phyloP scores from a whole-genome alignment of 805 yeast species.

The Spathaspora hagerdaliae region DNA sequence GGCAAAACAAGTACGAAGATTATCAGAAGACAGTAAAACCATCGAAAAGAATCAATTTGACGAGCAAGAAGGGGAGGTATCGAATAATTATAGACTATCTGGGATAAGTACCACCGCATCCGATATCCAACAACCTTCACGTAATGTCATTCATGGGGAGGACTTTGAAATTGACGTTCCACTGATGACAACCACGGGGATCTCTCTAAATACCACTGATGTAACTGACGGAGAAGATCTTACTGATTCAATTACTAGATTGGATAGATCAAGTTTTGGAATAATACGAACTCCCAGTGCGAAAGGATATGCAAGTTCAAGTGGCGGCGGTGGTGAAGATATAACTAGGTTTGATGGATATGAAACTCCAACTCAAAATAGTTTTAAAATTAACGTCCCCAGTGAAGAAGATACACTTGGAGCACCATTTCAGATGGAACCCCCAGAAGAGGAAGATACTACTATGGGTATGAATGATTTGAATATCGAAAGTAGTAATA shows the following conservation, averaged over 20 bases:
- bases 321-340: neutral
- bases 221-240: too few species aligned
- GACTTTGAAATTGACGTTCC: too few species aligned
- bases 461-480: neutral
- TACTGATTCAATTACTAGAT: too few species aligned
- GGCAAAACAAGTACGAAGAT: slow-evolving; percentile 2
- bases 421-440: too few species aligned
- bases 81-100: too few species aligned
- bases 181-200: too few species aligned
- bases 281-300: too few species aligned
- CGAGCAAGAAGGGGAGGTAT: neutral
- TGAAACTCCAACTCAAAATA: neutral
- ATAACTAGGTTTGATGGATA: neutral
- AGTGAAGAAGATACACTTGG: neutral
- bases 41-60: neutral
- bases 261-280: too few species aligned
- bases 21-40: neutral
- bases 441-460: neutral
- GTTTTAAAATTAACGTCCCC: neutral
- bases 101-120: too few species aligned
- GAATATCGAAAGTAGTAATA: neutral
- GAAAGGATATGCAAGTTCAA: neutral
- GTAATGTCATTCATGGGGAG: too few species aligned
- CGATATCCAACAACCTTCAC: too few species aligned
- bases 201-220: too few species aligned